A percentile compares a stretch with the other conserved stretches of the same genome.
Evolutionary conservation across 2,329 filamentous ascomycete genomes (phyloP).

Genomic region (Talaromyces piceae): DNA sequence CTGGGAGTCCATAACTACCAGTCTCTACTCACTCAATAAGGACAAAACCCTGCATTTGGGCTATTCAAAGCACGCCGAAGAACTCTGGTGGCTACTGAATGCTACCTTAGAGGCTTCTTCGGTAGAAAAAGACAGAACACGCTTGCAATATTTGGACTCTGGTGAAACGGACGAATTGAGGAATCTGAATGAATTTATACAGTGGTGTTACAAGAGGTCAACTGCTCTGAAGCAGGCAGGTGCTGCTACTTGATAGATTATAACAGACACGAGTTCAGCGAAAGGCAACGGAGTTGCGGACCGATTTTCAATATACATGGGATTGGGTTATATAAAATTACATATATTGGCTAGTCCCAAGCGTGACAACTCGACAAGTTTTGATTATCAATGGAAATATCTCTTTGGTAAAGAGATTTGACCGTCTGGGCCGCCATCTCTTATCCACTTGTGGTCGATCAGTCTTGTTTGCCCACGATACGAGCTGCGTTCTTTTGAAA

Average conservation of each 20-base stretch:
- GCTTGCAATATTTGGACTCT: conserved; percentile 20
- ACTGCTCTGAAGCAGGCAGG: background rate
- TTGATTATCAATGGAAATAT: no score
- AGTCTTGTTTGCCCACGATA: background rate
- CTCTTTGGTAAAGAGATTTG: no score
- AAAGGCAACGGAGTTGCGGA: no score
- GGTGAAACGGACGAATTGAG: conserved; percentile 23
- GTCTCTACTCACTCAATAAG: conserved; percentile 10
- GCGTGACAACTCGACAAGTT: no score
- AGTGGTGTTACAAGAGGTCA: conserved; percentile 10
- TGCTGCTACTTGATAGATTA: background rate
- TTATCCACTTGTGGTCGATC: background rate
- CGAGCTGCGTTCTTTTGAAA: background rate
- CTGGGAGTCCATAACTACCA: conserved; percentile 16
- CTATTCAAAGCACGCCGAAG: conserved; percentile 26
- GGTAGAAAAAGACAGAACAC: conserved; percentile 10
- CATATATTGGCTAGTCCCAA: no score
- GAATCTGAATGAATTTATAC: conserved; percentile 25
- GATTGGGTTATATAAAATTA: no score
- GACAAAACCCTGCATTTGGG: conserved; percentile 20
- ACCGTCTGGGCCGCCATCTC: no score
- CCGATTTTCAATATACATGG: no score
- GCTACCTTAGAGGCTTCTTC: conserved; percentile 18
- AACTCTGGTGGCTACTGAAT: conserved; percentile 25
- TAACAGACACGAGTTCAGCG: no score